Evolutionary conservation across 2,329 filamentous ascomycete genomes (phyloP).

Genomic region (Fusarium nodosum): DNA sequence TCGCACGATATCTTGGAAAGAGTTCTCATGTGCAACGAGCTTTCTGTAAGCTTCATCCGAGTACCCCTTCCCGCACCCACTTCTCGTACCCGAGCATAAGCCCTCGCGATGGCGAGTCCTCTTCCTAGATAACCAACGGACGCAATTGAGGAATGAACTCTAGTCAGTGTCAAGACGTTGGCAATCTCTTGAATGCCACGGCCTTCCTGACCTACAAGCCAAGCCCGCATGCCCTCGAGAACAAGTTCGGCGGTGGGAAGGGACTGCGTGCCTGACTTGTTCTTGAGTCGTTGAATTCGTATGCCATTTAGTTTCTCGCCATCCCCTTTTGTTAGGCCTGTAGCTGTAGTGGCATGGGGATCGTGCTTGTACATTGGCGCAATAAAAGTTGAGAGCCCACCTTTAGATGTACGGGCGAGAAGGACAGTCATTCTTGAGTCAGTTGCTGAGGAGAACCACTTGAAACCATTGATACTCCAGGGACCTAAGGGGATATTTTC

Average conservation of each 20-base stretch:
- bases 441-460: constrained; percentile 63
- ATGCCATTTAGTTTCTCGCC: constrained; percentile 73
- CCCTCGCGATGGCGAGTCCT: constrained; percentile 68
- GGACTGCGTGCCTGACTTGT: constrained; percentile 77
- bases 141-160: constrained; percentile 68
- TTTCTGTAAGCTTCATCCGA: constrained; percentile 64
- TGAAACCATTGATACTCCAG: constrained; percentile 75
- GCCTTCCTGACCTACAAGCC: constrained; percentile 76
- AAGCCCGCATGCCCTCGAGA: constrained; percentile 71
- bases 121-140: constrained; percentile 68
- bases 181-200: constrained; percentile 76
- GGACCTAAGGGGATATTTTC: constrained; percentile 63
- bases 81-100: constrained; percentile 69
- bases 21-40: constrained; percentile 69
- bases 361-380: constrained; percentile 70
- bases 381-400: constrained; percentile 63
- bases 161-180: constrained; percentile 76
- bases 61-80: constrained; percentile 61
- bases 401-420: constrained; percentile 67
- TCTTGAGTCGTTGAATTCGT: constrained; percentile 76
- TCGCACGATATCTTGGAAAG: constrained; percentile 68
- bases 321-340: constrained; percentile 43
- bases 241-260: constrained; percentile 81
- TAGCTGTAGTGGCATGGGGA: constrained; percentile 50
- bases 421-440: constrained; percentile 68